These are phyloP conservation scores for Saprolegnia diclina DNA, from an alignment of 352 stramenopile genomes.

Conservation along the genomic window DNA sequence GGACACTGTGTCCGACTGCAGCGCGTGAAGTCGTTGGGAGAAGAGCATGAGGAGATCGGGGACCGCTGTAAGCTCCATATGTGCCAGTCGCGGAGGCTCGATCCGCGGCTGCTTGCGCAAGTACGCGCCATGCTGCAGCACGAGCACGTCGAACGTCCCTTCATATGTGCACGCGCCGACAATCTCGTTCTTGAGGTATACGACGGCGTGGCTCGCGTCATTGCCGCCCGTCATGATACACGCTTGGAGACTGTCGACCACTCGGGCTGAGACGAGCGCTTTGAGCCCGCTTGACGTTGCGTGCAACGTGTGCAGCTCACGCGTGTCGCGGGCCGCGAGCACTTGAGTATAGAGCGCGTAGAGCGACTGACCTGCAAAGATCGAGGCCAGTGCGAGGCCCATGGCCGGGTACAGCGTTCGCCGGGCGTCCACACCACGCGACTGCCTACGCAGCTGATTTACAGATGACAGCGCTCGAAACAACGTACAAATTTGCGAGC, in stretches of 20 bases:
- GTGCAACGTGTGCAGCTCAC: constrained; percentile 33
- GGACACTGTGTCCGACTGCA: background rate
- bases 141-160: constrained; percentile 65
- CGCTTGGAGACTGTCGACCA: constrained; percentile 42
- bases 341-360: background rate
- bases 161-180: constrained; percentile 54
- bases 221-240: constrained; percentile 16
- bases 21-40: background rate
- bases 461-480: background rate
- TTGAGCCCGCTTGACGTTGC: constrained; percentile 53
- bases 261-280: constrained; percentile 40
- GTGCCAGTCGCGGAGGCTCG: too few species aligned
- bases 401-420: constrained; percentile 43
- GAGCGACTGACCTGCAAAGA: constrained; percentile 31
- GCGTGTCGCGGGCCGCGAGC: background rate
- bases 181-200: constrained; percentile 37
- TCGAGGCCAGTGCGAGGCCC: constrained; percentile 40
- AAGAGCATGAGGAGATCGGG: background rate
- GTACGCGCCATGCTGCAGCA: constrained; percentile 57
- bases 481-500: background rate
- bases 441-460: constrained; percentile 34
- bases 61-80: too few species aligned
- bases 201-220: constrained; percentile 29
- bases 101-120: constrained; percentile 38
- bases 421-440: constrained; percentile 48